These are phyloP conservation scores for Hyparrhenia diplandra DNA, from an alignment of 176 grass and related monocot genomes.

Conservation along the genomic window DNA sequence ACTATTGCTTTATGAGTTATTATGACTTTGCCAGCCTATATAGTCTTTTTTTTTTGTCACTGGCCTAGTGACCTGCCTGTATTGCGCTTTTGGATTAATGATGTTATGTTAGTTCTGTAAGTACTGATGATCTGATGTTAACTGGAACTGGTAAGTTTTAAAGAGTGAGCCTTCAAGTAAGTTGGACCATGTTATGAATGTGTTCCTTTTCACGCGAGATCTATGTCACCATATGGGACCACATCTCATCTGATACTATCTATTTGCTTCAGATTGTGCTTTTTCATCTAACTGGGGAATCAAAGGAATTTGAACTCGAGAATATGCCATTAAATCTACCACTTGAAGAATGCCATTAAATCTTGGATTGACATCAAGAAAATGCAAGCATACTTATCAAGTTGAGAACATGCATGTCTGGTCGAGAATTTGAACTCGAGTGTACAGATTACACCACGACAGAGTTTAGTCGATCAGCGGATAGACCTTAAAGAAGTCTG, in stretches of 20 bases:
- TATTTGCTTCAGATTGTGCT: not conserved
- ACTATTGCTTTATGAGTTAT: not conserved
- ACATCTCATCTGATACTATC: not conserved
- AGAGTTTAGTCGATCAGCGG: not conserved
- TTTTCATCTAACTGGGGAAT: not conserved
- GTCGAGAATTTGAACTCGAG: too few species aligned
- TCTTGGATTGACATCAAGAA: not conserved
- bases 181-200: not conserved
- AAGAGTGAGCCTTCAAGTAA: not conserved
- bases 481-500: not conserved
- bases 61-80: not conserved
- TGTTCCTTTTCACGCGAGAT: constrained; percentile 9
- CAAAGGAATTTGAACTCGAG: too few species aligned
- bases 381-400: not conserved
- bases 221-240: not conserved
- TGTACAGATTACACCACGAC: not conserved
- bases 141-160: not conserved
- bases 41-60: not conserved
- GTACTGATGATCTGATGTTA: not conserved
- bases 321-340: too few species aligned
- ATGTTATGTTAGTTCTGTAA: not conserved
- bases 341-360: not conserved
- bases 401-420: too few species aligned
- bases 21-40: not conserved
- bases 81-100: not conserved